Percentiles rank a stretch among this genome's conserved stretches.
These are phyloP conservation scores for Fraxinus angustifolia DNA, from an alignment of 305 asterid genomes.

Conservation along the genomic window DNA sequence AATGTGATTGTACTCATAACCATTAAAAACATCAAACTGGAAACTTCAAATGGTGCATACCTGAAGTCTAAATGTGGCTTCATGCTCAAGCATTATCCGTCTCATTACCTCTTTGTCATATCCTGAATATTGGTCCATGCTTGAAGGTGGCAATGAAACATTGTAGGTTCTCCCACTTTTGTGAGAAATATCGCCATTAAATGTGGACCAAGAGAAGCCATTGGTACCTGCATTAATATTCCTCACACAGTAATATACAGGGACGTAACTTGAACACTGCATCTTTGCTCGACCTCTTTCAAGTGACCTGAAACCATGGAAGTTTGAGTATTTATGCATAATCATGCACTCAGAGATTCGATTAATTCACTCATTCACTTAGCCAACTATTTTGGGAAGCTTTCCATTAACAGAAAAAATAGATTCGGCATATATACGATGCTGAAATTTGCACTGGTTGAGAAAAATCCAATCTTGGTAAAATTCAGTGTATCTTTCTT, in stretches of 20 bases:
- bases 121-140: slow-evolving; percentile 24
- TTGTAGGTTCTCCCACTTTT: slow-evolving; percentile 35
- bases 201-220: slow-evolving; percentile 42
- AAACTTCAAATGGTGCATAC: slow-evolving; percentile 29
- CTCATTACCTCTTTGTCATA: slow-evolving; percentile 48
- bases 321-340: neutral
- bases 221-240: slow-evolving; percentile 37
- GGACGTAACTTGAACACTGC: slow-evolving; percentile 49
- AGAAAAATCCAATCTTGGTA: neutral
- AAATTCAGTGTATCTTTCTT: neutral
- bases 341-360: slow-evolving; percentile 1
- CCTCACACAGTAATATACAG: slow-evolving; percentile 36
- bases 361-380: neutral
- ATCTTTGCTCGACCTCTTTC: slow-evolving; percentile 40
- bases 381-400: neutral
- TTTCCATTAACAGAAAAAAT: neutral
- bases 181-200: slow-evolving; percentile 27
- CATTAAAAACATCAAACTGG: neutral
- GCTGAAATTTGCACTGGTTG: neutral
- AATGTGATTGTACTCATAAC: neutral
- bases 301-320: slow-evolving; percentile 23
- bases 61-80: slow-evolving; percentile 66
- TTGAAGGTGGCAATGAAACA: slow-evolving; percentile 28
- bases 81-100: slow-evolving; percentile 64
- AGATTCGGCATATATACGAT: neutral